A percentile compares a stretch with the other conserved stretches of the same genome.
Conservation (phyloP, 805 yeast species). For the Candida broadrunensis region DNA sequence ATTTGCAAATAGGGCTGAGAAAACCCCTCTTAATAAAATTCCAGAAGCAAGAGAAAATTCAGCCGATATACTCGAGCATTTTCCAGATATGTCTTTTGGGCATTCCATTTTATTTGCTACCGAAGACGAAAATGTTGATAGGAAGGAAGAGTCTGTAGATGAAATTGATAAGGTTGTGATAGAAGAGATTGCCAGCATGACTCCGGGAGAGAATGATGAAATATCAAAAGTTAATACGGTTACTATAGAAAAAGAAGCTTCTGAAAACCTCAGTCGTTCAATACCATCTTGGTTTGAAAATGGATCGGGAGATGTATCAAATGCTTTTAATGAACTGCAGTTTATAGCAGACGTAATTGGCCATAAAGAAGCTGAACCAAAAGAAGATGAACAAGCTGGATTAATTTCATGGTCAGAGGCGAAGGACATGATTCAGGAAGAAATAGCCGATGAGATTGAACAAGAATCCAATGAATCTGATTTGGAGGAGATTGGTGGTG, state of each 20-base stretch:
- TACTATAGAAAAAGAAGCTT: slow-evolving; percentile 12
- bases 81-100: background rate
- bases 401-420: slow-evolving; percentile 52
- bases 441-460: slow-evolving; percentile 7
- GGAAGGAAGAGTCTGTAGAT: background rate
- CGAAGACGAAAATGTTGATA: background rate
- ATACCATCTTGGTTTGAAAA: slow-evolving; percentile 33
- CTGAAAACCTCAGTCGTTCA: slow-evolving; percentile 7
- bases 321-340: slow-evolving; percentile 7
- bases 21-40: background rate
- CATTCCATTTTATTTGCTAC: background rate
- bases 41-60: background rate
- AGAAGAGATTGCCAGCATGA: too few species aligned
- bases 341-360: slow-evolving; percentile 4
- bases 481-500: slow-evolving; percentile 9
- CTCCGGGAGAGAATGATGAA: background rate
- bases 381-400: slow-evolving; percentile 47
- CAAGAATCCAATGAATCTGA: slow-evolving; percentile 7
- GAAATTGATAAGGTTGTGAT: slow-evolving; percentile 1
- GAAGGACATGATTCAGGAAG: slow-evolving; percentile 21
- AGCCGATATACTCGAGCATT: background rate
- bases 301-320: slow-evolving; percentile 5
- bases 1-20: slow-evolving; percentile 7
- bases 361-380: background rate
- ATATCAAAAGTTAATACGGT: slow-evolving; percentile 9